These are phyloP conservation scores for Eimeria zaria DNA, from an alignment of 169 alveolate genomes.

Conservation along the genomic window DNA sequence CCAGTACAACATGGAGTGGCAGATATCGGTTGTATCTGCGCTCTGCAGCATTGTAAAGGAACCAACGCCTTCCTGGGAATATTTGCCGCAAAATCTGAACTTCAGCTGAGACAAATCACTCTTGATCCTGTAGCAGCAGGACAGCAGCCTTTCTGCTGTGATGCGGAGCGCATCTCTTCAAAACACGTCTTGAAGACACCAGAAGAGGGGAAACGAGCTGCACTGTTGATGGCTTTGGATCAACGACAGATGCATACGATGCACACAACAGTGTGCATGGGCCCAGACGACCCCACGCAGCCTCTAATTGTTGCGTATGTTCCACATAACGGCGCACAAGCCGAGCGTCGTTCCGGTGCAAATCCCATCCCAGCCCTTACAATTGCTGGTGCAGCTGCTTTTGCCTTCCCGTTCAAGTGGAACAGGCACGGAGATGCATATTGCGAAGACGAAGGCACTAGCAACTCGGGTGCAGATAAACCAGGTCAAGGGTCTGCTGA, in stretches of 20 bases:
- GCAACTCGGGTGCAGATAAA: neutral
- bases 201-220: neutral
- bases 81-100: neutral
- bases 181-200: neutral
- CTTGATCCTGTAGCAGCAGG: neutral
- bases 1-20: conserved; percentile 12
- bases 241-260: neutral
- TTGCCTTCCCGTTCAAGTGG: conserved; percentile 15
- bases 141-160: neutral
- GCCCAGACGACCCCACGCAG: neutral
- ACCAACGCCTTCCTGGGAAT: neutral
- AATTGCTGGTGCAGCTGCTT: conserved; percentile 19
- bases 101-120: neutral
- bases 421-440: neutral
- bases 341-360: neutral
- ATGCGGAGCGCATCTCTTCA: neutral
- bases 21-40: neutral
- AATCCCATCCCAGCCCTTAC: conserved; percentile 3
- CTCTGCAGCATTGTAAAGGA: neutral
- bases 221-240: neutral
- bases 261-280: neutral
- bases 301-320: neutral
- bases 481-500: neutral
- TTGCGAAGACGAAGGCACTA: neutral
- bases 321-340: neutral